Base-by-base conservation (phyloP, 2,329 filamentous ascomycete genomes). In the Rosellinia necatrix region DNA sequence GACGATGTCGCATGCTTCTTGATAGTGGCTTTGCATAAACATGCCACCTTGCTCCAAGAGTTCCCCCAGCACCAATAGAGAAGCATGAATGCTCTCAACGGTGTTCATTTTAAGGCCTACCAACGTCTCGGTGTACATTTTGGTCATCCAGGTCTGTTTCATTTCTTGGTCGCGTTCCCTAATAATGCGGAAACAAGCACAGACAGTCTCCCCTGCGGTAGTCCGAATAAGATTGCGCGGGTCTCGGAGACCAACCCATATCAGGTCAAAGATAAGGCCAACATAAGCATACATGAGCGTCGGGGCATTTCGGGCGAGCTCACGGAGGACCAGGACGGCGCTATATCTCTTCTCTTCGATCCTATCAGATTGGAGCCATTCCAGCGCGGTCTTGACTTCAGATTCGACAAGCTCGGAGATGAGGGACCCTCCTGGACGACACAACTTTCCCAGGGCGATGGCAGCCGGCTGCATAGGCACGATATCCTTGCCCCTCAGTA, bases 1-100 rank as follows among this genome's bases (percentile, higher is more conserved):
- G 30, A 97, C 90, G 61, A 94, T 92, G 60, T 99, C 94, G 71
- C 93, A 97, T 9, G 91, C 88, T 65, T 96, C 91, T 56, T 88
- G 85, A 73, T 97, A 99, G 70, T 92, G 86, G 34, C 92, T 90
- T 68, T 96, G 92, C 94, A 99, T 97, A 74, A 96, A 99, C 93
- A 99, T 99, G 66, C 92, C 92, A 49, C 94, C 94, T 71, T 96
- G 93, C 61, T 94, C 85, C 15, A 99, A 84, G 43, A 99, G 82
- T 75, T 97, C 93, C 72, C 93, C 96, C 67, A 97, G 82, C 1
- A 96, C 92, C 17, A 99, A 81, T 35, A 99, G 81, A 2, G 93
- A 97, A n/a, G 91, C 94, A 70, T 99, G 96, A 37, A 96, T 88
- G 57, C 87, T 89, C 72, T 99, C 94, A 51, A 96, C 83, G 15